Evolutionary conservation across 352 stramenopile genomes (phyloP).

Genomic region (Thraustochytrium striatum): DNA sequence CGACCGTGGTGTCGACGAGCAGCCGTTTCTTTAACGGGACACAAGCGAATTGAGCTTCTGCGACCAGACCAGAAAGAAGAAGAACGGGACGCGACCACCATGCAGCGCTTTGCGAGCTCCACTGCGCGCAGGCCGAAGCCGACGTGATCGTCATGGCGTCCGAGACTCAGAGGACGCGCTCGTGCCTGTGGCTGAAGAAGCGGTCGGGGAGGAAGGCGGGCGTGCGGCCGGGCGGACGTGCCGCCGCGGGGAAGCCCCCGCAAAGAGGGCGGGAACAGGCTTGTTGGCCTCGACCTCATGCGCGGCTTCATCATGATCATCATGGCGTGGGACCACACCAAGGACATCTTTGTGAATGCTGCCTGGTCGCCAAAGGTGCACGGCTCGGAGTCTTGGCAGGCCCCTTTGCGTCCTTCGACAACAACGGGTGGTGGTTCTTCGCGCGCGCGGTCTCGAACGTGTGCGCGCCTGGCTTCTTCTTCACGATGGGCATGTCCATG

Average conservation of each 20-base stretch:
- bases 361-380: neutral
- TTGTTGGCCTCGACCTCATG: constrained; percentile 8
- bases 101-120: neutral
- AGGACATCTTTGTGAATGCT: constrained; percentile 1
- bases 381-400: neutral
- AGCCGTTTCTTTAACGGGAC: no score
- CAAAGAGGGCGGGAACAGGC: neutral
- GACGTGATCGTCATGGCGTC: neutral
- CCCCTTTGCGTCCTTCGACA: neutral
- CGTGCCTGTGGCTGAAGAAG: neutral
- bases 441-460: neutral
- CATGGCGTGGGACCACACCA: constrained; percentile 22
- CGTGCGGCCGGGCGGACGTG: neutral
- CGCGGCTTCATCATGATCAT: constrained; percentile 42
- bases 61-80: no score
- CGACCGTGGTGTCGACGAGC: no score
- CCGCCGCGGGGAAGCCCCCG: no score
- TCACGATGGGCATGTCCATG: constrained; percentile 34
- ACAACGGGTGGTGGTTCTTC: constrained; percentile 10
- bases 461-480: constrained; percentile 19
- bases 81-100: no score
- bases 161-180: neutral
- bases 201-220: neutral
- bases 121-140: neutral
- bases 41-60: no score